Evolutionary conservation across 2,329 filamentous ascomycete species (phyloP).

Genomic region (Pyricularia grisea): DNA sequence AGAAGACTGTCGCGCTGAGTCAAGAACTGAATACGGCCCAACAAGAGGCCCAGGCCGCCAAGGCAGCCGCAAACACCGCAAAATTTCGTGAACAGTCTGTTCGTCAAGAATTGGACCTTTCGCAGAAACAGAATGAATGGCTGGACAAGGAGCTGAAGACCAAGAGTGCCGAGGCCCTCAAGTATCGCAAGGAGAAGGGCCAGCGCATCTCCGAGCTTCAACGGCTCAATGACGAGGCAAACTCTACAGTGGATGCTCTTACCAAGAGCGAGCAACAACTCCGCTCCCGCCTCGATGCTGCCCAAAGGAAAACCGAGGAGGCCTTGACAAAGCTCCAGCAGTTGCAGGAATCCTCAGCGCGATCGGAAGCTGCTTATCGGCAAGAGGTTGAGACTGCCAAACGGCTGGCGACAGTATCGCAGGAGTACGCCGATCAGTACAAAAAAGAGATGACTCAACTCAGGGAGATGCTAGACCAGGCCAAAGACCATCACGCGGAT

Average conservation of each 20-base stretch:
- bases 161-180: constrained; percentile 77
- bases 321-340: constrained; percentile 73
- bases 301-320: constrained; percentile 82
- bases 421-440: constrained; percentile 5
- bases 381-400: constrained; percentile 76
- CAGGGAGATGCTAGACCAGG: constrained; percentile 56
- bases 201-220: constrained; percentile 82
- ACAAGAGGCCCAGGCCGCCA: constrained; percentile 72
- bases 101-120: constrained; percentile 80
- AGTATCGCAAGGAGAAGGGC: constrained; percentile 90
- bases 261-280: constrained; percentile 73
- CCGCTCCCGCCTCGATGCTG: constrained; percentile 70
- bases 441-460: constrained; percentile 61
- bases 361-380: constrained; percentile 77
- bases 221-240: constrained; percentile 77
- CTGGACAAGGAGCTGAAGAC: constrained; percentile 86
- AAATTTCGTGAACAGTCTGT: constrained; percentile 87
- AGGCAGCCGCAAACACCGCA: constrained; percentile 68
- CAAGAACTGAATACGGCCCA: constrained; percentile 76
- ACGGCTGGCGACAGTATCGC: constrained; percentile 63
- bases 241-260: constrained; percentile 65
- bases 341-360: constrained; percentile 72
- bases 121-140: constrained; percentile 89
- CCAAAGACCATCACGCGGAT: constrained; percentile 58
- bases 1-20: constrained; percentile 75